Percentiles rank a stretch among this genome's conserved stretches.
Conservation (phyloP, 2,329 filamentous ascomycete genomes). For the Alternaria sp. region DNA sequence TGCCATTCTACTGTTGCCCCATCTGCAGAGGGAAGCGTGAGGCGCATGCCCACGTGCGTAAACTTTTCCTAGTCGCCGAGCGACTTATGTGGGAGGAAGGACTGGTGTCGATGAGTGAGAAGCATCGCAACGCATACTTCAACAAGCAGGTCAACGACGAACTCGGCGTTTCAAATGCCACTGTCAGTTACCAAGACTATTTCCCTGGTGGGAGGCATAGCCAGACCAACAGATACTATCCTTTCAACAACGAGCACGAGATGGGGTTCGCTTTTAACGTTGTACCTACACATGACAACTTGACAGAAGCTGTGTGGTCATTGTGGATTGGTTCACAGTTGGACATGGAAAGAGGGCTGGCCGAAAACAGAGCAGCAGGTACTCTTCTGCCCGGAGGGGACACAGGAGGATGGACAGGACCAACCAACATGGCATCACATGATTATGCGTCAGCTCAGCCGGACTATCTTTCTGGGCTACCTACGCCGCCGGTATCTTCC, state of each 20-base stretch:
- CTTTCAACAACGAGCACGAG: slow-evolving; percentile 36
- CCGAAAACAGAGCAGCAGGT: not conserved
- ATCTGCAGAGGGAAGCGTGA: slow-evolving; percentile 18
- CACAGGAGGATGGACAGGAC: not conserved
- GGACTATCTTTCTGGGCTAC: not conserved
- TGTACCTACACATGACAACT: slow-evolving; percentile 22
- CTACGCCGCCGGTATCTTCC: not conserved
- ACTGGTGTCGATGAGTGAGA: slow-evolving; percentile 20
- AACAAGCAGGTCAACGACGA: slow-evolving; percentile 38
- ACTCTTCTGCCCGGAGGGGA: not conserved
- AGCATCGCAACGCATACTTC: slow-evolving; percentile 31
- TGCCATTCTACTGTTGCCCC: slow-evolving; percentile 22
- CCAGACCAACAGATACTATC: slow-evolving; percentile 27
- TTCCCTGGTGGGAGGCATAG: slow-evolving; percentile 30
- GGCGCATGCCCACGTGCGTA: slow-evolving; percentile 31
- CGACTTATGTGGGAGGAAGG: slow-evolving; percentile 31
- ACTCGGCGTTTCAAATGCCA: slow-evolving; percentile 32
- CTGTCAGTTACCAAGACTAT: slow-evolving; percentile 25
- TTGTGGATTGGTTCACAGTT: slow-evolving; percentile 30
- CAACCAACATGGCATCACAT: slow-evolving; percentile 16
- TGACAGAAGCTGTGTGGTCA: slow-evolving; percentile 25
- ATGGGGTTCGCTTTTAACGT: slow-evolving; percentile 30
- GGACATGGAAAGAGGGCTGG: slow-evolving; percentile 7
- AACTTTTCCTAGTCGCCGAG: slow-evolving; percentile 38
- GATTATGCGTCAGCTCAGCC: slow-evolving; percentile 9